phyloP scores from a whole-genome alignment of 257 asterid species.

The Forsythia viridissima region DNA sequence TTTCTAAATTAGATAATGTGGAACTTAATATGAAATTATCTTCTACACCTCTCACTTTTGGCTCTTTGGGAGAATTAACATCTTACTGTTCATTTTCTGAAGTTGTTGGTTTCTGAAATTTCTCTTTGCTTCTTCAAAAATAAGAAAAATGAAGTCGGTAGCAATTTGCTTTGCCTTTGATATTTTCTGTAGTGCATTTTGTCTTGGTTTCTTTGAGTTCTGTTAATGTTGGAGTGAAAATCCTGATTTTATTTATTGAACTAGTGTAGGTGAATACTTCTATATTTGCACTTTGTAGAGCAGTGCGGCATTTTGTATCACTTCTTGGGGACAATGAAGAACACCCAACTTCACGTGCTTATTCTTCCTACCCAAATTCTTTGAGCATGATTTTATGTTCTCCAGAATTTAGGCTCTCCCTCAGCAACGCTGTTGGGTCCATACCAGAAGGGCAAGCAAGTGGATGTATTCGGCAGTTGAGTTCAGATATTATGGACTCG shows the following conservation, averaged over 20 bases:
- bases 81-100: background rate
- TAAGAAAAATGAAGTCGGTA: constrained; percentile 13
- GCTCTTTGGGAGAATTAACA: constrained; percentile 17
- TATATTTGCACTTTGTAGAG: constrained; percentile 73
- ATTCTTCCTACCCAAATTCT: constrained; percentile 47
- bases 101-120: constrained; percentile 1
- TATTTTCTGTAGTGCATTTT: constrained; percentile 10
- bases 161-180: constrained; percentile 12
- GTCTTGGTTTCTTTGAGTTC: background rate
- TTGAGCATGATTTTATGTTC: constrained; percentile 65
- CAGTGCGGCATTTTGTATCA: constrained; percentile 54
- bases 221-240: constrained; percentile 18
- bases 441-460: constrained; percentile 96
- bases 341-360: constrained; percentile 24
- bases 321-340: constrained; percentile 35
- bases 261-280: constrained; percentile 67
- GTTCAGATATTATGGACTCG: constrained; percentile 63
- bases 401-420: constrained; percentile 63
- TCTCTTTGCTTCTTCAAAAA: constrained; percentile 19
- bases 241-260: constrained; percentile 35
- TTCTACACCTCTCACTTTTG: background rate
- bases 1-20: background rate
- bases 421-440: constrained; percentile 66
- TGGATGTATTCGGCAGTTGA: constrained; percentile 64
- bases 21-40: background rate